phyloP scores from a whole-genome alignment of 768 basidiomycete species.

The Lyophyllum semitale region DNA sequence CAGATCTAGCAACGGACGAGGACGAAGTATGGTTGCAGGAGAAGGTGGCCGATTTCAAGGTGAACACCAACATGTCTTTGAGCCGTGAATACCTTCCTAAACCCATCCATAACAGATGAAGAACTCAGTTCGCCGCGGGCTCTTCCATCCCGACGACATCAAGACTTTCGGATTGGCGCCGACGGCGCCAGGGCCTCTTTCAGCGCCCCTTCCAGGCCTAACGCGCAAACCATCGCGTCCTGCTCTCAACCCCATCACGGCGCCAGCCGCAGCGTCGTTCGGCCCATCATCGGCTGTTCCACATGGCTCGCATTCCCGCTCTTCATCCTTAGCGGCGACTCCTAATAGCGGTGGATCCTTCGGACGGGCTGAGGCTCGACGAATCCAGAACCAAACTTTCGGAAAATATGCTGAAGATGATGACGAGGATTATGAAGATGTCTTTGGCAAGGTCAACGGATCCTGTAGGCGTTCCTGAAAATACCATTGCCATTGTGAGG shows the following conservation, averaged over 20 bases:
- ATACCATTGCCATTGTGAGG: background rate
- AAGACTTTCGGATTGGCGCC: slow-evolving; percentile 66
- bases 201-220: slow-evolving; percentile 66
- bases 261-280: slow-evolving; percentile 27
- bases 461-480: slow-evolving; percentile 49
- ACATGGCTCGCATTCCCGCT: slow-evolving; percentile 49
- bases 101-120: slow-evolving; percentile 48
- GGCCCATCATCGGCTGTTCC: slow-evolving; percentile 27
- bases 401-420: slow-evolving; percentile 84
- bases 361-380: slow-evolving; percentile 64
- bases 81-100: background rate
- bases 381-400: slow-evolving; percentile 58
- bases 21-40: slow-evolving; percentile 67
- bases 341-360: slow-evolving; percentile 54
- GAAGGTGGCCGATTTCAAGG: slow-evolving; percentile 86
- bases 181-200: slow-evolving; percentile 57
- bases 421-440: slow-evolving; percentile 94
- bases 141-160: slow-evolving; percentile 90
- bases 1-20: slow-evolving; percentile 81
- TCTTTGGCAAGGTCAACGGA: slow-evolving; percentile 80
- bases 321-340: slow-evolving; percentile 55
- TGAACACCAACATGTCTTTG: slow-evolving; percentile 26
- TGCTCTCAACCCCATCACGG: slow-evolving; percentile 46
- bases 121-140: slow-evolving; percentile 68
- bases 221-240: slow-evolving; percentile 55